These are phyloP conservation scores for Lactifluus volemus DNA, from an alignment of 768 basidiomycete genomes.

Conservation along the genomic window DNA sequence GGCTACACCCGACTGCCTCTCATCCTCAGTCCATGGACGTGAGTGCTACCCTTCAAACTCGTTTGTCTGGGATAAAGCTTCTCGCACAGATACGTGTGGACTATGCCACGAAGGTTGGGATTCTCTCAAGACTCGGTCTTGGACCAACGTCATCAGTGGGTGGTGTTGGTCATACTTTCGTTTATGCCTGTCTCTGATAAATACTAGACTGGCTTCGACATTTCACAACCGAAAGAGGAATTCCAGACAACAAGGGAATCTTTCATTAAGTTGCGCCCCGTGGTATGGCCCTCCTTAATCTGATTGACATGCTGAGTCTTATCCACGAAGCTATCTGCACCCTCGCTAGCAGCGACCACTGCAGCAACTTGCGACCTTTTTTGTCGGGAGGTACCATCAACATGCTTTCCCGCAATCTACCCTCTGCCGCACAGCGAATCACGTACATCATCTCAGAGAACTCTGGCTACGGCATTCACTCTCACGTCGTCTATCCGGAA, in stretches of 20 bases:
- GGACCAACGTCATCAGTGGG: not conserved
- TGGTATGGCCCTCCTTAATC: not conserved
- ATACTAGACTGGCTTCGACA: not conserved
- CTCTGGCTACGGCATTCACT: not conserved
- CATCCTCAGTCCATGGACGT: not conserved
- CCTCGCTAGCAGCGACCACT: no score
- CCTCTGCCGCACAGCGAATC: not conserved
- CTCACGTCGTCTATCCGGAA: not conserved
- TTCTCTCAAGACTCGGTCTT: not conserved
- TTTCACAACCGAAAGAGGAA: not conserved
- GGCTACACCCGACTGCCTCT: not conserved
- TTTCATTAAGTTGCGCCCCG: not conserved
- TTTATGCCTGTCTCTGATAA: not conserved
- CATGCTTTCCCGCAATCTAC: slow-evolving; percentile 5
- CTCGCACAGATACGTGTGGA: slow-evolving; percentile 2
- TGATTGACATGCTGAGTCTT: not conserved
- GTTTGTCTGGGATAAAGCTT: no score
- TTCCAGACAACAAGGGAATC: no score
- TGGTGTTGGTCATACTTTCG: not conserved
- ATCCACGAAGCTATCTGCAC: not conserved
- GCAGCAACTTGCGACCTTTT: not conserved
- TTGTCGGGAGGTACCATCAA: not conserved
- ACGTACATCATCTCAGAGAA: not conserved
- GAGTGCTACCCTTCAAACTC: not conserved
- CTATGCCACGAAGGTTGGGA: not conserved